Evolutionary conservation across 805 yeast species (phyloP), one percentile per base, ranked within the genome.

Genomic region (Ogataea trehaloabstinens): DNA sequence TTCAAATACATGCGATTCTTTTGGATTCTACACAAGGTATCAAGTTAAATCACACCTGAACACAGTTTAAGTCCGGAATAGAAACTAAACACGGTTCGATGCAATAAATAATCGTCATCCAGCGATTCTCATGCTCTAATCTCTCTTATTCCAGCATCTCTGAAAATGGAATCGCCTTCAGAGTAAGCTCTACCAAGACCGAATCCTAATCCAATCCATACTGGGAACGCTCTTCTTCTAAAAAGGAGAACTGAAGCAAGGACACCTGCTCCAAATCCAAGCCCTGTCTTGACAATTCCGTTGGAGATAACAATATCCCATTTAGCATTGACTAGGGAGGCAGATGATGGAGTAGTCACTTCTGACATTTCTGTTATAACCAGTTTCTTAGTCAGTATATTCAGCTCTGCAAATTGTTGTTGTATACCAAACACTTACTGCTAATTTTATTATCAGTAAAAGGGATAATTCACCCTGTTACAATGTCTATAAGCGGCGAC

Each of bases 221-320:
- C 98, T 39, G 99, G 99, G 80, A 89, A 93, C 7, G 96, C 76
- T 67, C 98, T 82, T 74, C 98, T 86, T 65, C 76, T 87, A 74
- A 93, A 93, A 41, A 93, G 68, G 44, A 93, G 67, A 31, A 90
- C 95, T 6, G 96, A 87, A 31, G 95, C 85, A 42, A 91, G 76
- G 24, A 93, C 95, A 67, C 99, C 99, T 32, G 83, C 93, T 49
- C 98, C 98, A 52, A 93, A 82, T 35, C 99, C 99, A 48, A 93
- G 75, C 15, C 96, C 96, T 54, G 96, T 85, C 67, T 93, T 93
- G 53, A 93, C 95, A 48, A 93, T 71, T 46, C 95, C 80, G 70
- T 93, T 93, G 43, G 99, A 89, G 59, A 93, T 73, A 38, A 90
- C 97, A 50, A 89, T 85, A 66, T 93, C 99, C 99, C 99, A 93